Evolutionary conservation across 2,329 filamentous ascomycete species (phyloP).

Genomic region (Diaporthe vaccinii): DNA sequence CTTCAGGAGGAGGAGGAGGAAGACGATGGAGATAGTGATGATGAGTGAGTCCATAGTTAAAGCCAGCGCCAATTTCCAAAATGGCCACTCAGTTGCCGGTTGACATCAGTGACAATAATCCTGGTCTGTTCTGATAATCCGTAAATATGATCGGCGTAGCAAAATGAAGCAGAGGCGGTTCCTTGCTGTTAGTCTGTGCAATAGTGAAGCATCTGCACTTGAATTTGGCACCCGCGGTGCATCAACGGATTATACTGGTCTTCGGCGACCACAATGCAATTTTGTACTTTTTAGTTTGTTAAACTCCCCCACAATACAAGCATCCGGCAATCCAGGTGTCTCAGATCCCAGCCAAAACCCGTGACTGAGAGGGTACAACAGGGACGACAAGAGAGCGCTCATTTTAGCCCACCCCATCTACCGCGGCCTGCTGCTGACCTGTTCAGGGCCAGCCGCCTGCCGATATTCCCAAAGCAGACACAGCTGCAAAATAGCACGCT

Average conservation of each 20-base stretch:
- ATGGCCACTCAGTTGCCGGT: not conserved
- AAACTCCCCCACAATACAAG: not conserved
- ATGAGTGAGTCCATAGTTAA: slow-evolving; percentile 38
- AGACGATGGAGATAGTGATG: slow-evolving; percentile 46
- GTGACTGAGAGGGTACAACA: not conserved
- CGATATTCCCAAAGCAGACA: slow-evolving; percentile 96
- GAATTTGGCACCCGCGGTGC: not conserved
- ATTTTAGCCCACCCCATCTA: slow-evolving; percentile 60
- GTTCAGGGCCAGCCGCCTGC: slow-evolving; percentile 78
- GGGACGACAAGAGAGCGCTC: not conserved
- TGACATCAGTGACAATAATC: not conserved
- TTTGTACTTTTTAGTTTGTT: slow-evolving; percentile 16
- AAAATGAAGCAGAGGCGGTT: not conserved
- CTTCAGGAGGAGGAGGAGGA: slow-evolving; percentile 57
- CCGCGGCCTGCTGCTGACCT: slow-evolving; percentile 57
- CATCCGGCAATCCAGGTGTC: not conserved
- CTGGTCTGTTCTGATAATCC: not conserved
- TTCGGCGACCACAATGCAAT: slow-evolving; percentile 20
- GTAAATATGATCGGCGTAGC: too few relatives aligned
- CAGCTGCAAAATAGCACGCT: slow-evolving; percentile 96
- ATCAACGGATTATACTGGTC: not conserved
- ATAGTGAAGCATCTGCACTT: not conserved
- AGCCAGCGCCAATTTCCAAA: too few relatives aligned
- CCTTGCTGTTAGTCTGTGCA: too few relatives aligned
- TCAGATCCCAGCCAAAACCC: not conserved